phyloP scores from a whole-genome alignment of 176 grass and related monocot species.

The Coix lacrymajobi region DNA sequence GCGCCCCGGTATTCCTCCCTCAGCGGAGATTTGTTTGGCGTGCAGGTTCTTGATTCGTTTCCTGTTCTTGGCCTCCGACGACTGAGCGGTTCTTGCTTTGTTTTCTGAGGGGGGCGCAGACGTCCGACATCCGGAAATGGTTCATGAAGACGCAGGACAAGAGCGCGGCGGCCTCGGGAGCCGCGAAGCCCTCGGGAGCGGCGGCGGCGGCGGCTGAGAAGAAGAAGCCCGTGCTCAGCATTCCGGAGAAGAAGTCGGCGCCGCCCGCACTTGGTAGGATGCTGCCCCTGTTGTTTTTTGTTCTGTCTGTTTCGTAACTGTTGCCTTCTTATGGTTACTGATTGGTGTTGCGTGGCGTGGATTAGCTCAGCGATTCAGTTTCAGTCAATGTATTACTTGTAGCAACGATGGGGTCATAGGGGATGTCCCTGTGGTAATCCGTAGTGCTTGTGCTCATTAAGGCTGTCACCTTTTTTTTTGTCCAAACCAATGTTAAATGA shows the following conservation, averaged over 20 bases:
- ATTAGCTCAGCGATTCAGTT: neutral
- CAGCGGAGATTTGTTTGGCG: neutral
- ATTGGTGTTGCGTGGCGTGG: neutral
- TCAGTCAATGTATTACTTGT: neutral
- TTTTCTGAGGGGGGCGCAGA: constrained; percentile 44
- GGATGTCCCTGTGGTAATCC: neutral
- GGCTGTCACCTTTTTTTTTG: neutral
- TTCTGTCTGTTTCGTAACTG: neutral
- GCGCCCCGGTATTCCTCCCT: neutral
- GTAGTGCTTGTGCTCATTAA: neutral
- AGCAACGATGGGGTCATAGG: no score
- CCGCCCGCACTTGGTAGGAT: constrained; percentile 21
- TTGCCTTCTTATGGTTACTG: neutral
- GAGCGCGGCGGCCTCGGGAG: neutral
- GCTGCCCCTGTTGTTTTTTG: neutral
- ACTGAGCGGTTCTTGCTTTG: neutral
- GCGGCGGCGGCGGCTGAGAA: neutral
- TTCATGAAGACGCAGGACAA: constrained; percentile 92
- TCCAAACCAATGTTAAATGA: no score
- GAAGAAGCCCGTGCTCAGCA: constrained; percentile 60
- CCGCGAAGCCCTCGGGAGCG: constrained; percentile 34
- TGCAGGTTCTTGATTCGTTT: neutral
- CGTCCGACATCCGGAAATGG: constrained; percentile 97
- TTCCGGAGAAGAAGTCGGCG: constrained; percentile 56
- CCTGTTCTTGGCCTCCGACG: neutral